Evolutionary conservation across 257 asterid species (phyloP).

Genomic region (Cordia subcordata): DNA sequence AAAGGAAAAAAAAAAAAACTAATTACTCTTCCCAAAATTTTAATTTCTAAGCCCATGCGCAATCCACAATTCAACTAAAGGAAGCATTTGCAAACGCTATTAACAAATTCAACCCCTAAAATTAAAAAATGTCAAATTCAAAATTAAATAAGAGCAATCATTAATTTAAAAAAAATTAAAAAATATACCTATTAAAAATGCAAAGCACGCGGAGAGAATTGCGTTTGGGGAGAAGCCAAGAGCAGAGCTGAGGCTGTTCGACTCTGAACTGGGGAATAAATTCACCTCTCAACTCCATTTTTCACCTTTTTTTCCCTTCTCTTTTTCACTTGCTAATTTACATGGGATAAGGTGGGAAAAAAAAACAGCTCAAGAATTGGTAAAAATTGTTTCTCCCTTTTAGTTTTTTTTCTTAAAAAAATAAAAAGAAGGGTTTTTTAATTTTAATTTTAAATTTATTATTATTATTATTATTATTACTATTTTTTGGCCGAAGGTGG

Average conservation of each 20-base stretch:
- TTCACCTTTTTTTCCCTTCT: not conserved
- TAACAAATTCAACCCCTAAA: not conserved
- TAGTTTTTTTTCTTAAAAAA: not conserved
- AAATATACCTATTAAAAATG: slow-evolving; percentile 15
- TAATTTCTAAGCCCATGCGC: no score
- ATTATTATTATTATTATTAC: no score
- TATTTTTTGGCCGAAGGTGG: no score
- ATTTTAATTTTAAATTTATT: no score
- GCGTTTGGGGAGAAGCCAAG: slow-evolving; percentile 20
- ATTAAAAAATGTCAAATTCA: no score
- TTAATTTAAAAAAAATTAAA: not conserved
- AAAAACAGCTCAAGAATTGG: not conserved
- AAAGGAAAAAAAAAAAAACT: no score
- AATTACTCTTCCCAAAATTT: no score
- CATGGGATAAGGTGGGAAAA: not conserved
- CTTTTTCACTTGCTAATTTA: slow-evolving; percentile 10
- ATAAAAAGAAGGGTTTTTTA: no score
- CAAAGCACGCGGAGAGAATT: slow-evolving; percentile 8
- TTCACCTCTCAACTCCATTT: slow-evolving; percentile 60
- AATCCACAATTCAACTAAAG: no score
- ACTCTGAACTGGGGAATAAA: slow-evolving; percentile 43
- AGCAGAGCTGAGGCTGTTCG: slow-evolving; percentile 26
- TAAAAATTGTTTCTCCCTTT: not conserved
- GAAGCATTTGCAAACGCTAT: no score
- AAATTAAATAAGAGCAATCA: not conserved